phyloP scores from a whole-genome alignment of 257 asterid genomes.

The Solanum rostratum region DNA sequence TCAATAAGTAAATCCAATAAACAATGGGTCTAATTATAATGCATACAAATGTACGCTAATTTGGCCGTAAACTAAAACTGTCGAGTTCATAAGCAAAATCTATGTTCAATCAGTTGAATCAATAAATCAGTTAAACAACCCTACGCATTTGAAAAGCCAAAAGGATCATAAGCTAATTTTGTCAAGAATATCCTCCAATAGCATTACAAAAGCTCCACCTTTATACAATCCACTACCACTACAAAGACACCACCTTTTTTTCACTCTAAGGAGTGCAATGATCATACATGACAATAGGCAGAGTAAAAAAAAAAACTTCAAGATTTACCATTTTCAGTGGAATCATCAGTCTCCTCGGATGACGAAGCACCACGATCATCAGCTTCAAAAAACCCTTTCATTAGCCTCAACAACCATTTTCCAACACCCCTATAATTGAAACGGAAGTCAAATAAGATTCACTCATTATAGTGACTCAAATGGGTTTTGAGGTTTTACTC shows the following conservation, averaged over 20 bases:
- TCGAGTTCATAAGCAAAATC: not conserved
- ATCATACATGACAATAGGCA: not conserved
- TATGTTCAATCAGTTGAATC: not conserved
- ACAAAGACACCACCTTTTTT: not conserved
- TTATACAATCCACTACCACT: not conserved
- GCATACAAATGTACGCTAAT: not conserved
- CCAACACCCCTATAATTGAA: slow-evolving; percentile 70
- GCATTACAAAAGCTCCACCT: not conserved
- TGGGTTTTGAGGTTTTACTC: slow-evolving; percentile 16
- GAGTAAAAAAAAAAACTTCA: not conserved
- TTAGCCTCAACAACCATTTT: slow-evolving; percentile 82
- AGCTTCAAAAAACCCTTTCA: slow-evolving; percentile 54
- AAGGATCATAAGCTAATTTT: not conserved
- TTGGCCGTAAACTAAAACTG: not conserved
- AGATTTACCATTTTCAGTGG: slow-evolving; percentile 37
- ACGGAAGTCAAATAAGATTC: not conserved
- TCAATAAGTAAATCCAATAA: not conserved
- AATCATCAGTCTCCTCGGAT: slow-evolving; percentile 23
- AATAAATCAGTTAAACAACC: not conserved
- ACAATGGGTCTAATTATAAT: not conserved
- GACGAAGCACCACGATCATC: not conserved
- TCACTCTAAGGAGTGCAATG: not conserved
- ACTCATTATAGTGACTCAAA: not conserved
- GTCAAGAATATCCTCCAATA: not conserved
- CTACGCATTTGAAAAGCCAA: not conserved